Base-by-base conservation (phyloP, 768 basidiomycete species). In the Cystoderma amianthinum region DNA sequence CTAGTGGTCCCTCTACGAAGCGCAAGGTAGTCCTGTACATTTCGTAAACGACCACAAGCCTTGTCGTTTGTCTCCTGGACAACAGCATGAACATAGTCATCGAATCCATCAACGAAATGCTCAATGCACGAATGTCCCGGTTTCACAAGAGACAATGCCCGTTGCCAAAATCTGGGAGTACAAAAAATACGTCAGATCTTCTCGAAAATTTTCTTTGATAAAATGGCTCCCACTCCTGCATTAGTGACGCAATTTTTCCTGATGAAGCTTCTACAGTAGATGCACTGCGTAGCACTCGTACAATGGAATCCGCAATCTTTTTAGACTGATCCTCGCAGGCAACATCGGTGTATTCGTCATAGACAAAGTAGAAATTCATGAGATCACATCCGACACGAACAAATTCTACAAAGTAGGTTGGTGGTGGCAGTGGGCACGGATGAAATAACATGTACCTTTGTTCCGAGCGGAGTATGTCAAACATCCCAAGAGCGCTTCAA, bases 311-410 rank as follows among this genome's bases (percentile, higher is more conserved):
- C 32, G n/a, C n/a, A n/a, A 51, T 41, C 16, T 41, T 41, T 4
- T 37, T 23, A 6, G 51, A 52, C 2, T 36, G 44, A 18, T 46
- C 41, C 5, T 39, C 38, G 34, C 43, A 42, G 13, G 43, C 39
- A 4, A 47, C 47, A 22, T 55, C 56, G 11, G 49, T 50, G 35
- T 50, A 52, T 23, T 55, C 54, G 19, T 55, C 54, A 16, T 48
- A 40, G 16, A 52, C 48, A 36, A 55, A 58, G 33, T 44, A 51
- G 10, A 49, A 18, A 17, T 54, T 53, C 41, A 50, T 45, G 9
- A 54, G 30, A 37, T 55, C 56, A 28, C 54, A 54, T 7, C 48
- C 54, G 15, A 43, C 39, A 2, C 51, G 45, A 13, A 41, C 28
- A 34, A 42, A 59, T 44, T 55, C 49, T 30, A 55, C n/a, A 59